Evolutionary conservation across 306 rosid species (phyloP).

Genomic region (Quercus wislizeni): DNA sequence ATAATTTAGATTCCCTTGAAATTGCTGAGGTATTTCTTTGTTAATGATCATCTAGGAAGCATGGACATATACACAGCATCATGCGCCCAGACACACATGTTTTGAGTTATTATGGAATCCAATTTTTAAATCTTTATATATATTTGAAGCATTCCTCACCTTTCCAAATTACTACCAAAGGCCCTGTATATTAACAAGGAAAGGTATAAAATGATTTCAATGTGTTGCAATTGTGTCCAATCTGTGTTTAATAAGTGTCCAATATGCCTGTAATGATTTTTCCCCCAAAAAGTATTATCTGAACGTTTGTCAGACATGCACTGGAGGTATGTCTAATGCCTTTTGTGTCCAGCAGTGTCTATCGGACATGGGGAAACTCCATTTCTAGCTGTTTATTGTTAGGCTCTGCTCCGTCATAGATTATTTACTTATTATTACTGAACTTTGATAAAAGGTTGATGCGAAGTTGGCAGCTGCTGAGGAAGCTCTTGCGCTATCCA

Average conservation of each 20-base stretch:
- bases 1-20: constrained; percentile 36
- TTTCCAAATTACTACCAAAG: not conserved
- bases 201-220: not conserved
- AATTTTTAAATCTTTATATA: not conserved
- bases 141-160: not conserved
- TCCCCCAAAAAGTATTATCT: not conserved
- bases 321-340: not conserved
- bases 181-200: not conserved
- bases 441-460: constrained; percentile 43
- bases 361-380: not conserved
- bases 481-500: constrained; percentile 80
- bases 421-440: constrained; percentile 16
- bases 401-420: not conserved
- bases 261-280: not conserved
- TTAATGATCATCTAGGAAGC: not conserved
- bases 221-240: not conserved
- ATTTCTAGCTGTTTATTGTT: not conserved
- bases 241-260: not conserved
- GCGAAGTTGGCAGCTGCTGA: constrained; percentile 74
- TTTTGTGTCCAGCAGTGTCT: not conserved
- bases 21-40: constrained; percentile 56
- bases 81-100: not conserved
- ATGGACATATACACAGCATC: not conserved
- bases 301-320: not conserved
- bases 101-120: not conserved